Conservation (phyloP, 768 basidiomycete genomes). For the Macrolepiota dolichaula region DNA sequence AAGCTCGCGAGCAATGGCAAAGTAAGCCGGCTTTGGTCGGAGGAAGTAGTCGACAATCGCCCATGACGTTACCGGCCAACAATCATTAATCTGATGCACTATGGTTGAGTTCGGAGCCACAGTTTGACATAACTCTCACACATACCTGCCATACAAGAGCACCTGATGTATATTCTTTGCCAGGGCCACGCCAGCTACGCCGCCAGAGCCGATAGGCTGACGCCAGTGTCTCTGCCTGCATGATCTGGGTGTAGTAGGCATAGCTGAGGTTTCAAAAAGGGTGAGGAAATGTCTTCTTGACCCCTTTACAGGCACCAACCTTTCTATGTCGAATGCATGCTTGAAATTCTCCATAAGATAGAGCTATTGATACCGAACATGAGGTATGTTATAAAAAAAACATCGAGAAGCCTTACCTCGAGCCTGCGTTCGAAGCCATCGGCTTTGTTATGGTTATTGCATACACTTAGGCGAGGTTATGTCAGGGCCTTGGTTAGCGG, state of each 20-base stretch:
- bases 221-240: conserved; percentile 91
- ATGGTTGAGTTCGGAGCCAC: background rate
- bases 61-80: conserved; percentile 95
- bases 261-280: conserved; percentile 48
- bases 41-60: conserved; percentile 92
- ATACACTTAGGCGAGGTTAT: conserved; percentile 37
- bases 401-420: conserved; percentile 48
- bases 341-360: conserved; percentile 95
- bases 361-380: conserved; percentile 37
- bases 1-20: conserved; percentile 82
- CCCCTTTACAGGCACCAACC: conserved; percentile 34
- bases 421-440: conserved; percentile 80
- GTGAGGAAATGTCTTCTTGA: background rate
- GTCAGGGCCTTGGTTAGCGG: background rate
- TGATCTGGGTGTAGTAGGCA: conserved; percentile 91
- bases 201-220: conserved; percentile 91
- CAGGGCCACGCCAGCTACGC: conserved; percentile 86
- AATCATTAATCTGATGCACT: conserved; percentile 67
- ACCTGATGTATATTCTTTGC: conserved; percentile 82
- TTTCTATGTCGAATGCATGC: conserved; percentile 84
- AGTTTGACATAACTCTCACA: conserved; percentile 15
- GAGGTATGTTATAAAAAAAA: background rate
- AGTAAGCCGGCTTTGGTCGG: conserved; percentile 90
- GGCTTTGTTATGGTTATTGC: conserved; percentile 90
- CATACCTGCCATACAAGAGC: conserved; percentile 94